phyloP scores from a whole-genome alignment of 1,284 basidiomycete genomes.

The Melampsora americana region DNA sequence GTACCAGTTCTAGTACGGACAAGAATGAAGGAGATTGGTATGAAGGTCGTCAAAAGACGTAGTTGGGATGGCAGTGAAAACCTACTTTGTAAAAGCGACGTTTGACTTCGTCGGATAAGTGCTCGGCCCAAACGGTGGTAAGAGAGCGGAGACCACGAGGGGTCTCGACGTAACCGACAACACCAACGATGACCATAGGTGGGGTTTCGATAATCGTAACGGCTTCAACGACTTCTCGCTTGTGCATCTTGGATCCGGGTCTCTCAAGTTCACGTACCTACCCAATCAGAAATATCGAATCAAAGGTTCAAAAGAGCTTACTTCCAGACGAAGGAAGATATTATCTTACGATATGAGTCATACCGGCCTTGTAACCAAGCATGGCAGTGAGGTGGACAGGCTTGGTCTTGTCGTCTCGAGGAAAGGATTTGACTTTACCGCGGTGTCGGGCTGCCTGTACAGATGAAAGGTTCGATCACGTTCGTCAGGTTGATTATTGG shows the following conservation, averaged over 20 bases:
- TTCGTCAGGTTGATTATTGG: constrained; percentile 1
- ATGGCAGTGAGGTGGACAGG: constrained; percentile 96
- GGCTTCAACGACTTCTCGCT: constrained; percentile 98
- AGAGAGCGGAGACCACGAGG: constrained; percentile 91
- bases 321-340: neutral
- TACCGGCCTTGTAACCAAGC: constrained; percentile 99
- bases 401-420: constrained; percentile 99
- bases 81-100: constrained; percentile 89
- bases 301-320: neutral
- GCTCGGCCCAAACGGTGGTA: constrained; percentile 67
- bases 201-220: constrained; percentile 96
- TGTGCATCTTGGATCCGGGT: constrained; percentile 99
- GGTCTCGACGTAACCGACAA: constrained; percentile 99
- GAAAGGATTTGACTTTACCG: constrained; percentile 97
- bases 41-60: neutral
- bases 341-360: constrained; percentile 80
- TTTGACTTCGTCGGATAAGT: constrained; percentile 78
- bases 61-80: neutral
- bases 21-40: constrained; percentile 37
- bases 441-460: constrained; percentile 83
- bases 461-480: constrained; percentile 4
- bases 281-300: neutral
- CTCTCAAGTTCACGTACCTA: constrained; percentile 90
- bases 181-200: constrained; percentile 94
- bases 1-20: constrained; percentile 80